Base-by-base conservation (phyloP, 805 yeast genomes). In the Starmerella apis region DNA sequence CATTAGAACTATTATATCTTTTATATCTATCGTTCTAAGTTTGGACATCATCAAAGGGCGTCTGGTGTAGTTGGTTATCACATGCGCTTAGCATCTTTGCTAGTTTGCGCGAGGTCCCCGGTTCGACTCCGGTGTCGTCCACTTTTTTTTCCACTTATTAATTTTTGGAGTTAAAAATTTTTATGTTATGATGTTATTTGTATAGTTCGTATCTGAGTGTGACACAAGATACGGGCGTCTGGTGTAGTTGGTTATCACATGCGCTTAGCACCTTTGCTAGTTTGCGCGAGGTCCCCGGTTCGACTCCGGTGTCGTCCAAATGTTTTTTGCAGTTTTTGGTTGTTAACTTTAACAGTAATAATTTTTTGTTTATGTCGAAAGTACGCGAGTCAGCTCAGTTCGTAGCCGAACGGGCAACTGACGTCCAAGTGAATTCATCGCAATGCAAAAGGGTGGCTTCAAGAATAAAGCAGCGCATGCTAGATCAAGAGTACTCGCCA, bases 381-480 rank as follows among this genome's bases (percentile, higher is more conserved):
- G 58, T 54, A 6, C 23, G 38, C 14, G 14, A 22, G 18, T 43
- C 52, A 2, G 56, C 56, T 2, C 38, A 37, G 16, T 48, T 39
- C 30, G 50, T 54, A 16, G 56, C 56, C 7, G 22, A 19, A 16
- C 23, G 30, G 14, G 56, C 71, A 4, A 43, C 53, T 14, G 45
- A 64, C 48, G 73, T 69, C 20, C 30, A 24, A 22, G 67, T 71
- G 2, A 46, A 59, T 30, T 39, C 25, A 0, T 51, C 32, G 1
- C 58, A 54, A 10, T 69, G 73, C 50, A n/a, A 18, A 13, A 11
- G n/a, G 2, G 66, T 67, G 2, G 71, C 72, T 1, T 45, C 27
- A 2, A 41, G 54, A 27, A 58, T 70, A 4, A 48, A 50, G 28
- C 32, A 30, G 19, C 57, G 54, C 18, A 66, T 71, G 68, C 47